Evolutionary conservation across 768 basidiomycete species (phyloP).

Genomic region (Naganishia onofrii): DNA sequence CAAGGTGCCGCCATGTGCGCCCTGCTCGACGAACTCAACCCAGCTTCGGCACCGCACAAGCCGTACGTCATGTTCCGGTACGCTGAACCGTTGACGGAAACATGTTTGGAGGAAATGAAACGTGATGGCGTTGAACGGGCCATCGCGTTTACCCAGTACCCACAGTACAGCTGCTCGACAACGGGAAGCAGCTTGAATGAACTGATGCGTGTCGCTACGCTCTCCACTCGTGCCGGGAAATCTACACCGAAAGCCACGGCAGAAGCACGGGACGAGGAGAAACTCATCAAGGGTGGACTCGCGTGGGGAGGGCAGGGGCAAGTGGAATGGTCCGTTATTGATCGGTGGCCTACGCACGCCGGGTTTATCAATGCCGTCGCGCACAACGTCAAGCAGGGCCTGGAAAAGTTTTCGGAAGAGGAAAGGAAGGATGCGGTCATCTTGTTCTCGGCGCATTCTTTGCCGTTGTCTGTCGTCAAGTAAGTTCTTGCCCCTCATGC

Average conservation of each 20-base stretch:
- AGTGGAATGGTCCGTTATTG: slow-evolving; percentile 94
- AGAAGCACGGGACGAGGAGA: slow-evolving; percentile 30
- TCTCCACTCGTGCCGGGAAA: slow-evolving; percentile 18
- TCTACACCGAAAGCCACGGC: not conserved
- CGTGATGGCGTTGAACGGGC: slow-evolving; percentile 87
- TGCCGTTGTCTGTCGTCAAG: slow-evolving; percentile 97
- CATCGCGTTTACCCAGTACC: slow-evolving; percentile 95
- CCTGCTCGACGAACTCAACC: slow-evolving; percentile 90
- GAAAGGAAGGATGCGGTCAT: slow-evolving; percentile 71
- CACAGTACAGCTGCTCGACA: slow-evolving; percentile 96
- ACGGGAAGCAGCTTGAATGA: slow-evolving; percentile 97
- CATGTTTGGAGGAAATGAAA: slow-evolving; percentile 76
- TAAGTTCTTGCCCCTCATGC: slow-evolving; percentile 33
- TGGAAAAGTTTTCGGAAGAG: slow-evolving; percentile 71
- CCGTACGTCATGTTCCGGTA: slow-evolving; percentile 92
- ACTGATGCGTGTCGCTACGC: slow-evolving; percentile 57
- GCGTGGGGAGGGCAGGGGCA: slow-evolving; percentile 64
- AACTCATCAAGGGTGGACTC: slow-evolving; percentile 42
- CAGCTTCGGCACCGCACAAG: slow-evolving; percentile 90
- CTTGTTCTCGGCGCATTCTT: slow-evolving; percentile 93
- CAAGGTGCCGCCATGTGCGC: slow-evolving; percentile 88
- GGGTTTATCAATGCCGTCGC: slow-evolving; percentile 94
- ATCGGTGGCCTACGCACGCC: slow-evolving; percentile 93
- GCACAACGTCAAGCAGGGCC: slow-evolving; percentile 77
- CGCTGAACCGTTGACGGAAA: slow-evolving; percentile 80